Evolutionary conservation across 148 eudicot species (phyloP), one percentile per base, ranked within the genome.

Genomic region (Vaccinium myrtillus): DNA sequence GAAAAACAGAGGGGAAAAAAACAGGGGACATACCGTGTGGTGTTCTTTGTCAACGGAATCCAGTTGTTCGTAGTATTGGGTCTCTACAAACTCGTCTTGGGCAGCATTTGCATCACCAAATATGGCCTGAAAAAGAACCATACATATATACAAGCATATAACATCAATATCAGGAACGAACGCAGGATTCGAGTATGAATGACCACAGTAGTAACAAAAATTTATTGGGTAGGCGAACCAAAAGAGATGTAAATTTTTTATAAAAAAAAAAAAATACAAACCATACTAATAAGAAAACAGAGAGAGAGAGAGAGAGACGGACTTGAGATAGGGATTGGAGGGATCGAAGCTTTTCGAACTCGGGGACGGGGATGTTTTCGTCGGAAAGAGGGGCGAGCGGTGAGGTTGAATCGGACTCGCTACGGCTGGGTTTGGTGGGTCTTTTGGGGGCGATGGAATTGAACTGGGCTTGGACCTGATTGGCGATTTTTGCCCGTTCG

Each of bases 71-170:
- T 94, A 94, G 84, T 94, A 94, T 53, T 88, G 81, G 11, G 97
- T 94, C 90, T 94, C 97, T 51, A 91, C 92, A 83, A 91, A 92
- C 81, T 93, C 95, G 39, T 92, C 93, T 46, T 89, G 87, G 59
- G 2, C 58, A 7, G 27, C 75, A 49, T 55, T 83, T 49, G 78
- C 84, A 51, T 27, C 87, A 4, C 88, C 83, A 83, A 87, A 78
- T 13, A 87, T 23, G 27, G 16, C 81, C 91, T 87, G 84, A 51
- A 70, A 39, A 54, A 80, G 80, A 61, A 56, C 25, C 23, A 67
- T 61, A 83, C 83, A 14, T 48, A 58, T 23, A 63, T 30, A 27
- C 10, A 49, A 2, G 0, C 6, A 49, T 32, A 53, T 49, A 49
- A 12, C 36, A 50, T 12, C 25, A 8, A 5, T 5, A 43, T 43